These are phyloP conservation scores for Talaromyces sp. DNA, from an alignment of 2,329 filamentous ascomycete genomes.

Conservation along the genomic window DNA sequence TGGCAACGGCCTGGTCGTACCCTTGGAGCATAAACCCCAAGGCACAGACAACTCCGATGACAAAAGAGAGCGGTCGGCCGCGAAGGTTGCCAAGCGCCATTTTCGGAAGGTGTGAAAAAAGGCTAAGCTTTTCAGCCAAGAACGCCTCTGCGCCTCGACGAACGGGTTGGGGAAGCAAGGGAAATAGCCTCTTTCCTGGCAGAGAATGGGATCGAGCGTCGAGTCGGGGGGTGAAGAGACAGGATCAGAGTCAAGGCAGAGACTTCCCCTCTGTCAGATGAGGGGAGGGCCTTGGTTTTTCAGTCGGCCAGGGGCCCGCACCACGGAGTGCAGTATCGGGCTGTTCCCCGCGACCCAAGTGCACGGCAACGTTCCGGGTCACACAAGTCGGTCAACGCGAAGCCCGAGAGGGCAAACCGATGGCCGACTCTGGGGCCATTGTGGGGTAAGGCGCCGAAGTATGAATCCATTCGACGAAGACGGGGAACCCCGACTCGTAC, in stretches of 20 bases:
- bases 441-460: not conserved
- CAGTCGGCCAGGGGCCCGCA: not conserved
- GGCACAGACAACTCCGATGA: conserved; percentile 13
- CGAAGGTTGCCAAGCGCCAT: conserved; percentile 1
- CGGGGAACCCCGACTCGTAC: not conserved
- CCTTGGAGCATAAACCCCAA: conserved; percentile 17
- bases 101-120: not conserved
- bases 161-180: not conserved
- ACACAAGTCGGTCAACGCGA: not conserved
- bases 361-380: not conserved
- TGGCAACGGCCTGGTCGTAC: conserved; percentile 18
- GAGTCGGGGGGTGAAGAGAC: not conserved
- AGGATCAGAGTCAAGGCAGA: not conserved
- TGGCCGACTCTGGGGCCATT: not conserved
- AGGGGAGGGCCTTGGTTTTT: not conserved
- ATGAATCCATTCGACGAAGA: not conserved
- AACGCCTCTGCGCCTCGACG: not conserved
- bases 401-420: not conserved
- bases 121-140: conserved; percentile 7
- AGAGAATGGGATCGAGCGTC: not conserved
- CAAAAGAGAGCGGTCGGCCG: conserved; percentile 9
- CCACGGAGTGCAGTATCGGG: not conserved
- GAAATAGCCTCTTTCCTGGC: no score
- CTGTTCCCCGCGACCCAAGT: not conserved
- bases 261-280: not conserved